A percentile compares a stretch with the other conserved stretches of the same genome.
phyloP scores from a whole-genome alignment of 2,329 filamentous ascomycete genomes.

The Neocatenulostroma microsporum region DNA sequence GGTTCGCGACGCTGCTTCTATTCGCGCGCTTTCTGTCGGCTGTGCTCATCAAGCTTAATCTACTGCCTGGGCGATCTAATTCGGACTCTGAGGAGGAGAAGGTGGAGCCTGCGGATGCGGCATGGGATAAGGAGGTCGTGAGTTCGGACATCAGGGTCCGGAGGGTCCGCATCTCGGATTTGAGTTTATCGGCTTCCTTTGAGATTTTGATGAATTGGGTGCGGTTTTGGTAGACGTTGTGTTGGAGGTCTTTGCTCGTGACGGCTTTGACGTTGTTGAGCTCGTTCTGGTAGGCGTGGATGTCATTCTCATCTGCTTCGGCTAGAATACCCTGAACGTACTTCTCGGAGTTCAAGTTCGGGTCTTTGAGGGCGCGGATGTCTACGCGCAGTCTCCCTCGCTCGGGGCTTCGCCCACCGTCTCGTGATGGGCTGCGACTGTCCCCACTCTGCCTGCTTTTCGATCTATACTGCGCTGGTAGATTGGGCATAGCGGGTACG shows the following conservation, averaged over 20 bases:
- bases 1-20: constrained; percentile 75
- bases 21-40: constrained; percentile 57
- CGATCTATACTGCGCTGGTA: constrained; percentile 49
- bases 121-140: constrained; percentile 46
- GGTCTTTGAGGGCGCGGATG: constrained; percentile 68
- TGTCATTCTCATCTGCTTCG: constrained; percentile 81
- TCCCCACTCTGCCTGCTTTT: constrained; percentile 4
- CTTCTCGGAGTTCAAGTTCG: constrained; percentile 70
- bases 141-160: constrained; percentile 88
- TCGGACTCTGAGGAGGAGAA: no score
- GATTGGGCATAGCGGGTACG: constrained; percentile 53
- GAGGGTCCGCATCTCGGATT: constrained; percentile 87
- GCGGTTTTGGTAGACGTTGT: constrained; percentile 93
- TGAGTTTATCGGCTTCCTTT: constrained; percentile 96
- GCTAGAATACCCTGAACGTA: constrained; percentile 56
- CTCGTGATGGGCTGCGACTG: constrained; percentile 15
- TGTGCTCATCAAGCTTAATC: constrained; percentile 15
- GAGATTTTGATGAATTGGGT: constrained; percentile 99
- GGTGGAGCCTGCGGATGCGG: constrained; percentile 34
- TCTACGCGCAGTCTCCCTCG: constrained; percentile 58
- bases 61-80: constrained; percentile 20
- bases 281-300: constrained; percentile 69
- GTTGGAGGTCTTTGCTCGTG: constrained; percentile 77
- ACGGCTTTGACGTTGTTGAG: constrained; percentile 69
- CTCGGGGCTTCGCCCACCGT: constrained; percentile 30